A percentile compares a stretch with the other conserved stretches of the same genome.
Conservation (phyloP, 2,329 filamentous ascomycete species). For the Xylaria sp. region DNA sequence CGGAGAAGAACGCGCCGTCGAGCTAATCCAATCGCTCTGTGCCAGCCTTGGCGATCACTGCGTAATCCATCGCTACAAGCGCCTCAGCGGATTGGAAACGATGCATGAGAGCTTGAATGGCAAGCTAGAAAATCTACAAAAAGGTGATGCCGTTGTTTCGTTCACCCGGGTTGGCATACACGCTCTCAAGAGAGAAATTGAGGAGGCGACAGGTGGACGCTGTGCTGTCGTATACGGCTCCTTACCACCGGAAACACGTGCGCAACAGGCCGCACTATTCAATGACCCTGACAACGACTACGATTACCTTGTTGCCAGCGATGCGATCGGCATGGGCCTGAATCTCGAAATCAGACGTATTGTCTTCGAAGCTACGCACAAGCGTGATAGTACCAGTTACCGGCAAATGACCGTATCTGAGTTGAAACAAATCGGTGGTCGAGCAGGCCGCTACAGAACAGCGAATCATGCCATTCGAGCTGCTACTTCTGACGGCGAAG, state of each 20-base stretch:
- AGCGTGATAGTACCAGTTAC: conserved; percentile 71
- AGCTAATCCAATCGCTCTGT: conserved; percentile 80
- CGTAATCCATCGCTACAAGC: conserved; percentile 82
- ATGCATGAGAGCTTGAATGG: conserved; percentile 71
- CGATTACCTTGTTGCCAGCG: conserved; percentile 91
- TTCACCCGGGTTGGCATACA: conserved; percentile 89
- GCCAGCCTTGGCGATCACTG: conserved; percentile 83
- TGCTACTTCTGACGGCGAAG: conserved; percentile 32
- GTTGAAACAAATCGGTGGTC: conserved; percentile 93
- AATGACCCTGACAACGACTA: conserved; percentile 97
- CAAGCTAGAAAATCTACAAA: conserved; percentile 74
- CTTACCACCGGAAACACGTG: conserved; percentile 90
- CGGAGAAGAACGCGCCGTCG: conserved; percentile 84
- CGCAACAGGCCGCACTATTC: conserved; percentile 90
- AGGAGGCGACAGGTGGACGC: conserved; percentile 77
- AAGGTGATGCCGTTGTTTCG: conserved; percentile 89
- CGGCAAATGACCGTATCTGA: conserved; percentile 75
- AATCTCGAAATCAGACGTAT: conserved; percentile 93
- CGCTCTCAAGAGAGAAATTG: conserved; percentile 79
- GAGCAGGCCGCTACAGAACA: conserved; percentile 86
- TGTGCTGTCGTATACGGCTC: conserved; percentile 95
- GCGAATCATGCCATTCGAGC: conserved; percentile 65
- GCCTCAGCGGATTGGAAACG: conserved; percentile 80
- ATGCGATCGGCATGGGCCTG: conserved; percentile 96
- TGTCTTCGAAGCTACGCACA: conserved; percentile 82